Base-by-base conservation (phyloP, 2,329 filamentous ascomycete genomes). In the Lasiodiplodia theobromae region DNA sequence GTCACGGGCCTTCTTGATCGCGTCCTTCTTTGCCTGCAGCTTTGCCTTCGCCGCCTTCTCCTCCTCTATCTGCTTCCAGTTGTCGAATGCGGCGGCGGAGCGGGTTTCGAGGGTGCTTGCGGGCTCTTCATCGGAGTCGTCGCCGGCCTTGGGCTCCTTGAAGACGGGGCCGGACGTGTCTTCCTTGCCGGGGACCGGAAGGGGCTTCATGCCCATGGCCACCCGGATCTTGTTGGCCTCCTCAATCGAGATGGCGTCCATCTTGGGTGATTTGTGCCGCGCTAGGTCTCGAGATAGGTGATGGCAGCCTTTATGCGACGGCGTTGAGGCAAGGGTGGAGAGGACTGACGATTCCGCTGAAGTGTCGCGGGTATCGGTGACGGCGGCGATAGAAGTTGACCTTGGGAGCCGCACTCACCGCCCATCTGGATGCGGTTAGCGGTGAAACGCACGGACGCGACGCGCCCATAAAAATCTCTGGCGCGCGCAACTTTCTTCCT, bases 161-260 rank as follows among this genome's bases (percentile, higher is more conserved):
- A 91, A 91, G 25, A 83, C 78, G 2, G 87, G 88, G 66, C 87
- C 88, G 31, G 78, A 72, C 71, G 80, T 79, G 7, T 80, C 68
- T 76, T 81, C 80, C 69, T 85, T 86, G 72, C 92, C 92, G 31
- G 94, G 92, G 12, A 96, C 92, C 28, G 94, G 93, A 75, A 98
- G 84, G 31, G 94, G 94, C 77, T 95, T 93, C 85, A 97, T 89
- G 76, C 95, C 95, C 83, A 97, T 89, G 62, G 93, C 93, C 74
- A 91, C 86, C 75, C 95, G 93, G 76, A 97, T 91, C 77, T 94
- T 92, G 83, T 98, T 98, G 72, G 93, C 93, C 86, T 97, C 94
- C 81, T 96, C 92, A 77, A 98, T 94, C 67, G 76, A 77, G 58
- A 80, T 73, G 65, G 77, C 76, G 71, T 79, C 74, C 74, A 77